Evolutionary conservation across 805 yeast genomes (phyloP), one percentile per base, ranked within the genome.

Genomic region (Ogataea trehalophila): DNA sequence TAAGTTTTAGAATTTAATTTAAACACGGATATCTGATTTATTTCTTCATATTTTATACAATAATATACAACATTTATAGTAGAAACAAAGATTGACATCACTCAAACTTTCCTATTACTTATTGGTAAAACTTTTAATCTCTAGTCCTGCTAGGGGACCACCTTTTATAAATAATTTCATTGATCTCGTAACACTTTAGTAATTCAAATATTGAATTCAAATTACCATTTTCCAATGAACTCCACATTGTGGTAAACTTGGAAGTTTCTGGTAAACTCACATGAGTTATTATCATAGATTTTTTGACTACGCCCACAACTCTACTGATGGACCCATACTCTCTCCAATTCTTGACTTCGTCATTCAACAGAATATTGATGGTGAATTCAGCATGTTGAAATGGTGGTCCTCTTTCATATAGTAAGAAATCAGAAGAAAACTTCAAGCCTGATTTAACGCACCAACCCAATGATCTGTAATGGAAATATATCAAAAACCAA

Each of bases 401-500:
- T 1, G 97, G 97, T 8, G 98, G 99, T 0, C 99, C 99, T 48
- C 92, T 73, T 45, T 84, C 80, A 64, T 94, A 94, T 5, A 94
- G 71, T 8, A 94, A 68, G 65, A 72, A 85, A 58, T 91, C 95
- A n/a, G 87, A 77, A 2, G 97, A 96, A 65, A 94, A 94, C 65
- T 94, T 94, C 47, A 90, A 78, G 0, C 98, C 99, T 0, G 91
- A 79, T 49, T 95, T 74, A 2, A 85, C 94, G 70, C 97, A 92
- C 97, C 98, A 94, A 0, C 97, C 97, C 23, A 80, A 74, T 0
- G 96, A 83, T 44, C 95, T 75, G 66, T 81, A 91, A 62, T 92
- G 90, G 60, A 89, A 95, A 59, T 91, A 92, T 1, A 79, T 91
- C 5, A 80, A 81, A 57, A 86, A 92, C 41, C 77, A 73, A 2